A percentile compares a stretch with the other conserved stretches of the same genome.
Conservation (phyloP, 1,139 yeast genomes). For the Nadsonia starkeyi-henricii region DNA sequence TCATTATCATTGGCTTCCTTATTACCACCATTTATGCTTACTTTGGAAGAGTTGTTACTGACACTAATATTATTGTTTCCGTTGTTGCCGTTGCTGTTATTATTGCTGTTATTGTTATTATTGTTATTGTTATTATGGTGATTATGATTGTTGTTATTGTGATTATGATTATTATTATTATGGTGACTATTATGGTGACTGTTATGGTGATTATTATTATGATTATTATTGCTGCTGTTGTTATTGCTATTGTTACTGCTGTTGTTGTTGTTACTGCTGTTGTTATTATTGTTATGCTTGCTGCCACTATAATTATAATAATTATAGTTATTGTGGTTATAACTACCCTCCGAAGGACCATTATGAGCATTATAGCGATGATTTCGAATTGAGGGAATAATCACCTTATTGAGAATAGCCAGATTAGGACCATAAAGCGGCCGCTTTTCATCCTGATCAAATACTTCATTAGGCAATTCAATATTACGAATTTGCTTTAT, state of each 20-base stretch:
- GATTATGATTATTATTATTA: neutral
- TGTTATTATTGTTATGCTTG: neutral
- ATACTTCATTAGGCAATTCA: neutral
- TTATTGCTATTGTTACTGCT: neutral
- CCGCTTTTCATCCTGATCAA: neutral
- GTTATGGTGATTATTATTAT: neutral
- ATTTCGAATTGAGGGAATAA: neutral
- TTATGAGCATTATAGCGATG: neutral
- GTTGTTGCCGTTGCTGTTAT: neutral
- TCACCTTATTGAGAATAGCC: neutral
- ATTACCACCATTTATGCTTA: neutral
- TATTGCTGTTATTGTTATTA: neutral
- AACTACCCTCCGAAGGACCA: neutral
- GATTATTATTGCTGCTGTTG: neutral
- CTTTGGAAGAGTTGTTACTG: neutral
- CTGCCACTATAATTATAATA: neutral
- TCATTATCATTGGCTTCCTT: neutral
- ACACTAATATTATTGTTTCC: too few species aligned
- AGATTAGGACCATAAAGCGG: neutral
- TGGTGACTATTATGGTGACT: neutral
- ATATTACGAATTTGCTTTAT: neutral
- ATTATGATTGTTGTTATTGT: neutral
- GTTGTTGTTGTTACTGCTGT: neutral
- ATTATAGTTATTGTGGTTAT: neutral
- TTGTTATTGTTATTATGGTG: neutral